A percentile compares a stretch with the other conserved stretches of the same genome.
Conservation (phyloP, 495 filamentous ascomycete species). For the Penicillium steckii region DNA sequence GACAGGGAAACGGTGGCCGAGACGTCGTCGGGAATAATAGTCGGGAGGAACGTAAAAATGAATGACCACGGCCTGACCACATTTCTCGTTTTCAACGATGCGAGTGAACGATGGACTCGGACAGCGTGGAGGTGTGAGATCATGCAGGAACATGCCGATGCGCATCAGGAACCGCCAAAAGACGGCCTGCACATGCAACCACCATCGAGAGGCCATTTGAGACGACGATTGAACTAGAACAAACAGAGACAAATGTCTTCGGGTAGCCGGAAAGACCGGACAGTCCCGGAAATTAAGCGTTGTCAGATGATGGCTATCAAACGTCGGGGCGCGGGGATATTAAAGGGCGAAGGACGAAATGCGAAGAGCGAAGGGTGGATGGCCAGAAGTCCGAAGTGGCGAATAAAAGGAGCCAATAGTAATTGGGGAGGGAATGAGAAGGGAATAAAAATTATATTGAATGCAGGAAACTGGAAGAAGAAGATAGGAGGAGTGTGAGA, state of each 20-base stretch:
- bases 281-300: too few relatives aligned
- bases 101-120: conserved; percentile 65
- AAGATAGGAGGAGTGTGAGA: neutral
- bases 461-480: neutral
- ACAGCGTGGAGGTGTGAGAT: conserved; percentile 63
- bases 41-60: conserved; percentile 77
- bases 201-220: conserved; percentile 57
- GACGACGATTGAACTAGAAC: neutral
- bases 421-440: too few relatives aligned
- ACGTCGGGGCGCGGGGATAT: neutral
- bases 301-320: neutral
- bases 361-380: neutral
- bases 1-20: conserved; percentile 51
- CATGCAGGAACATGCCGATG: conserved; percentile 77
- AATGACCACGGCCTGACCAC: conserved; percentile 58
- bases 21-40: conserved; percentile 45
- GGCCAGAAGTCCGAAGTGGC: neutral
- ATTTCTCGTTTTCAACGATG: conserved; percentile 55
- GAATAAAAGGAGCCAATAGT: too few relatives aligned
- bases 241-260: neutral
- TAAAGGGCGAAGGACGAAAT: neutral
- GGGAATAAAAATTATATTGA: too few relatives aligned
- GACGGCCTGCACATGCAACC: conserved; percentile 68
- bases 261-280: too few relatives aligned
- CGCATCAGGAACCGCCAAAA: conserved; percentile 79